Base-by-base conservation (phyloP, 148 eudicot species). In the Camellia sinensis region DNA sequence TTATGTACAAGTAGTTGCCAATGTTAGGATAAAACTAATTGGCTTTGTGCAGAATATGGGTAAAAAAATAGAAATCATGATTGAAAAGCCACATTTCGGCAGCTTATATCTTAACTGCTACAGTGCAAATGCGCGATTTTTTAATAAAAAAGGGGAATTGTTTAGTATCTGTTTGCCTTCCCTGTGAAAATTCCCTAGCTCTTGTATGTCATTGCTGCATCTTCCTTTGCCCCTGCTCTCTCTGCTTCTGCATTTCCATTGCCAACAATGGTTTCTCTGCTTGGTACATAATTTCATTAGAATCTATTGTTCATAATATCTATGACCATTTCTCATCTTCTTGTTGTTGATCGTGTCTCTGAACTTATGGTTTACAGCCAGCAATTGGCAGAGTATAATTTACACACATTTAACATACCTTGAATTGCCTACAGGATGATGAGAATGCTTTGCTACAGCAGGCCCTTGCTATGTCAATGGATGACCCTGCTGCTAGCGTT, bases 391-490 rank as follows among this genome's bases (percentile, higher is more conserved):
- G 52, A 19, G 52, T 59, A 68, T 14, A 61, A 64, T 22, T 56
- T 29, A n/a, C 14, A 10, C 13, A 48, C 12, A 53, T 7, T 18
- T 53, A 37, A 37, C 18, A 45, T 48, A 61, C 81, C 74, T 74
- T 52, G 19, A 50, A 29, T 71, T 84, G 3, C 77, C 81, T 73
- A 43, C 90, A 96, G 99, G 99, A 93, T 87, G 98, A 93, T 81
- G 99, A 96, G 82, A 92, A 92, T 85, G 92, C 98, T 50, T 80
- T 96, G 79, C 84, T 96, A 82, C 97, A 93, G 86, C 99, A 96
- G 76, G 99, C 99, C 45, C 90, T 93, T 78, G 98, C 99, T 57
- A 96, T 96, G 99, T 96, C 98, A 66, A 96, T 93, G 99, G 95
- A 92, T 93, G 98, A 94, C n/a, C 92, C 99, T 84, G 85, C 84